Conservation (phyloP, 768 basidiomycete species). For the Tubosaeta sp. region DNA sequence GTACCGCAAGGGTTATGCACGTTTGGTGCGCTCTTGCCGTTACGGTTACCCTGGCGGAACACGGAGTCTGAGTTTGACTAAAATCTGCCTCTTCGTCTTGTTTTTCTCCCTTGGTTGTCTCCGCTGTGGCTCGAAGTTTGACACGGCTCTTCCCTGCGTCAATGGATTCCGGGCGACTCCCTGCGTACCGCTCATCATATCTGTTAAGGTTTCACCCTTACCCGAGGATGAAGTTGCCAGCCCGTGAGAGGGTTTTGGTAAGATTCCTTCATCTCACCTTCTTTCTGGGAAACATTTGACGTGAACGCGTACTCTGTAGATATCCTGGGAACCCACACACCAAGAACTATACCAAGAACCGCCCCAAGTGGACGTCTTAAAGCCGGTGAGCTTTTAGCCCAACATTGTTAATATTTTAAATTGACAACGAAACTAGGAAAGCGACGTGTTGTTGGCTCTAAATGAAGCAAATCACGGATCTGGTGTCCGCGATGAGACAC, state of each 20-base stretch:
- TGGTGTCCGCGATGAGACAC: background rate
- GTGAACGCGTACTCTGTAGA: background rate
- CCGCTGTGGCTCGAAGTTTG: conserved; percentile 1
- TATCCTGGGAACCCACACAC: background rate
- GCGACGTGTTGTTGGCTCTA: background rate
- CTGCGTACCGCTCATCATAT: conserved; percentile 27
- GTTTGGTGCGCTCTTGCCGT: conserved; percentile 28
- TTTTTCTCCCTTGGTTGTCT: background rate
- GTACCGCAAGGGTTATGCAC: conserved; percentile 12
- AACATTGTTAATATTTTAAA: background rate
- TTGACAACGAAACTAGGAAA: conserved; percentile 9
- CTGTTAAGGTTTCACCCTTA: conserved; percentile 15
- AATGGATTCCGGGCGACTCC: conserved; percentile 17
- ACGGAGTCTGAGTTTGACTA: conserved; percentile 18
- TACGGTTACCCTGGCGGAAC: conserved; percentile 25
- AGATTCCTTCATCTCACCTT: conserved; percentile 1
- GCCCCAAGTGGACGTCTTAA: background rate
- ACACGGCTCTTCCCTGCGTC: background rate
- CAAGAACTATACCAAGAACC: background rate
- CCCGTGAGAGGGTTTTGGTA: conserved; percentile 26
- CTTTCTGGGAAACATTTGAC: conserved; percentile 8
- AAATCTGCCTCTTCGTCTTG: conserved; percentile 9
- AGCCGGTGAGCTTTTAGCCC: conserved; percentile 6
- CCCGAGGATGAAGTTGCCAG: conserved; percentile 7
- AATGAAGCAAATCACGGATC: conserved; percentile 8